These are phyloP conservation scores for Stachybotrys chlorohalonatus DNA, from an alignment of 2,329 filamentous ascomycete species.

Conservation along the genomic window DNA sequence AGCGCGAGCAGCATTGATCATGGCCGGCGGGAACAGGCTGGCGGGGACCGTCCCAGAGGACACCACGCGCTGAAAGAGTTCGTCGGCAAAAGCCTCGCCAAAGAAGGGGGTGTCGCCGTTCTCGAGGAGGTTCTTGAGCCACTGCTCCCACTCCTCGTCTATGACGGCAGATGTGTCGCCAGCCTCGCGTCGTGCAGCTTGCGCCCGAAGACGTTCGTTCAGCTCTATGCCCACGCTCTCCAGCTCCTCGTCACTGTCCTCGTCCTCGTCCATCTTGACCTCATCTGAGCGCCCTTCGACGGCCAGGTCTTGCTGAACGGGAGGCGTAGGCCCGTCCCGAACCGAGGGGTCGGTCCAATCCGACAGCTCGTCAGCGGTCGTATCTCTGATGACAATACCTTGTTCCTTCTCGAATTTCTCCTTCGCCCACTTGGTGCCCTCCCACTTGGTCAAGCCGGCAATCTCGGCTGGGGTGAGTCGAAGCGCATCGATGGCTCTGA, in stretches of 20 bases:
- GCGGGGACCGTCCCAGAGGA: conserved; percentile 12
- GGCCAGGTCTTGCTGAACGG: background rate
- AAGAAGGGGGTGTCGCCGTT: conserved; percentile 45
- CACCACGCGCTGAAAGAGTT: conserved; percentile 21
- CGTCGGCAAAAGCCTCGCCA: conserved; percentile 30
- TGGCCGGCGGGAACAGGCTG: conserved; percentile 37
- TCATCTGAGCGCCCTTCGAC: conserved; percentile 12
- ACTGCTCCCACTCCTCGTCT: conserved; percentile 67
- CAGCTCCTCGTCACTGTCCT: conserved; percentile 43
- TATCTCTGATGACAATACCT: conserved; percentile 60
- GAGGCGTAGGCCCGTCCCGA: conserved; percentile 5
- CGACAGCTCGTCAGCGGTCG: conserved; percentile 58
- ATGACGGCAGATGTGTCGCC: conserved; percentile 50
- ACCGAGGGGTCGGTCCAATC: conserved; percentile 36
- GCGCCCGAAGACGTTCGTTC: conserved; percentile 56
- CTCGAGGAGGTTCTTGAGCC: conserved; percentile 62
- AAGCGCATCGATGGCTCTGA: conserved; percentile 64
- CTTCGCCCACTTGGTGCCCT: conserved; percentile 75
- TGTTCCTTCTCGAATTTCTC: conserved; percentile 72
- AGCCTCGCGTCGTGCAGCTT: conserved; percentile 53
- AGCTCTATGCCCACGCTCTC: conserved; percentile 51
- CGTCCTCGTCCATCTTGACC: conserved; percentile 29
- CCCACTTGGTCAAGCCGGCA: conserved; percentile 66
- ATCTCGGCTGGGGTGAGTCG: conserved; percentile 63
- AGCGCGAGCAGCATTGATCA: conserved; percentile 45